phyloP scores from a whole-genome alignment of 805 yeast genomes.

The Saccharomycopsis malanga region DNA sequence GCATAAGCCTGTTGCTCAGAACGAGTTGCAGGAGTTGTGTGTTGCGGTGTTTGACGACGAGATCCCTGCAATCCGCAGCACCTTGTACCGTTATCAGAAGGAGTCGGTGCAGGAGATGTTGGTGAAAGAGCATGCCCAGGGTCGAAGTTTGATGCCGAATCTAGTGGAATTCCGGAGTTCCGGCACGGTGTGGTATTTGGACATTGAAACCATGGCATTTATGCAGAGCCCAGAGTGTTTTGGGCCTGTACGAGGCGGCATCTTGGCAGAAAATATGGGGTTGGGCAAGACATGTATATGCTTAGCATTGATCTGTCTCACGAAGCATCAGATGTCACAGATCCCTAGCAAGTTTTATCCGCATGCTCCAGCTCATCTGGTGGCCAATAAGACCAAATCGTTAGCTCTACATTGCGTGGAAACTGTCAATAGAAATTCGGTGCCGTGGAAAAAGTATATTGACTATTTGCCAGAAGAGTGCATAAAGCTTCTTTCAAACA shows the following conservation, averaged over 20 bases:
- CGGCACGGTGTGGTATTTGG: constrained; percentile 29
- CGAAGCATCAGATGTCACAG: constrained; percentile 45
- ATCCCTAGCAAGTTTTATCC: constrained; percentile 30
- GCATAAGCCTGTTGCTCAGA: too few species aligned
- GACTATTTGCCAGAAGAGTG: constrained; percentile 41
- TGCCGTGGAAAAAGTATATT: constrained; percentile 50
- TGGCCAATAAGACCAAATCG: neutral
- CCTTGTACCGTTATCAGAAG: constrained; percentile 52
- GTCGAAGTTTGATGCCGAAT: constrained; percentile 32
- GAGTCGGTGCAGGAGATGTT: constrained; percentile 55
- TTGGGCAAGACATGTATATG: constrained; percentile 73
- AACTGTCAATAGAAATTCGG: constrained; percentile 38
- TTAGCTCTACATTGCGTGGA: constrained; percentile 38
- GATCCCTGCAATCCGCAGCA: constrained; percentile 42
- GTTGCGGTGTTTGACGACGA: constrained; percentile 27
- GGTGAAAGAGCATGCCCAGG: constrained; percentile 39
- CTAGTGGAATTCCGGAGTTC: constrained; percentile 24
- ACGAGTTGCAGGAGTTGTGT: constrained; percentile 22
- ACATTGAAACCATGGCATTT: constrained; percentile 31
- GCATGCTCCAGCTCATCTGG: neutral
- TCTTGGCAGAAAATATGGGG: constrained; percentile 81
- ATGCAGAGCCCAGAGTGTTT: constrained; percentile 35
- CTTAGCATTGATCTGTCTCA: constrained; percentile 50
- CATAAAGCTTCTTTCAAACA: constrained; percentile 28
- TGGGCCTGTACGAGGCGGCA: constrained; percentile 55